A percentile compares a stretch with the other conserved stretches of the same genome.
These are phyloP conservation scores for Tylopilus balloui DNA, from an alignment of 768 basidiomycete species.

Conservation along the genomic window DNA sequence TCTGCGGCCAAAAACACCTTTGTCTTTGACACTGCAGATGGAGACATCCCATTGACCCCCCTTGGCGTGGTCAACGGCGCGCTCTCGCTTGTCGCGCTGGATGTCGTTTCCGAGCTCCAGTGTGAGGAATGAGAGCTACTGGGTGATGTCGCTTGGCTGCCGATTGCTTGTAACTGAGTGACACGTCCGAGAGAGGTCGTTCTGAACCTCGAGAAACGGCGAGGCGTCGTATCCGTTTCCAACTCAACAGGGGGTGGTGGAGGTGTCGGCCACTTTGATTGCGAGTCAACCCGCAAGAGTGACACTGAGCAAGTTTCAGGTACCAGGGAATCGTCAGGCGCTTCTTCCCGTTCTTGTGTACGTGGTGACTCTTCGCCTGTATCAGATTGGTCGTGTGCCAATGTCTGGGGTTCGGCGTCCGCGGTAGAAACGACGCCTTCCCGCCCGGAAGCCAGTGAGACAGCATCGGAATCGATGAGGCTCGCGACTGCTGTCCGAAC, in stretches of 20 bases:
- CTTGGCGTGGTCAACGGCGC: slow-evolving; percentile 17
- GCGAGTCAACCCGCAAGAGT: slow-evolving; percentile 17
- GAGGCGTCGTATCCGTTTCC: slow-evolving; percentile 23
- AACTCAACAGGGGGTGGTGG: slow-evolving; percentile 28
- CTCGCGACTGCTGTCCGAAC: slow-evolving; percentile 51
- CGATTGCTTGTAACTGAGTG: slow-evolving; percentile 20
- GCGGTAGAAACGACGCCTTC: slow-evolving; percentile 14
- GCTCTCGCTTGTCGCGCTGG: slow-evolving; percentile 31
- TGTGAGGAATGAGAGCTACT: slow-evolving; percentile 41
- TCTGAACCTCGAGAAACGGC: slow-evolving; percentile 27
- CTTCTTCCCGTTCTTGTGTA: slow-evolving; percentile 11
- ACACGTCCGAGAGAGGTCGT: slow-evolving; percentile 28
- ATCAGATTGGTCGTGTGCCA: background rate
- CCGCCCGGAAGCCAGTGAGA: slow-evolving; percentile 16
- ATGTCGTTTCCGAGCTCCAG: slow-evolving; percentile 34
- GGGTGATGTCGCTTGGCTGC: slow-evolving; percentile 38
- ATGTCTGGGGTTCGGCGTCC: slow-evolving; percentile 1
- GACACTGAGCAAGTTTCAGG: slow-evolving; percentile 15
- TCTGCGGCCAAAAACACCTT: slow-evolving; percentile 24
- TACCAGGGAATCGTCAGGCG: slow-evolving; percentile 10
- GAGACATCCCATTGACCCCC: slow-evolving; percentile 8
- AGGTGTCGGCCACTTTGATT: slow-evolving; percentile 30
- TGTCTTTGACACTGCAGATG: background rate
- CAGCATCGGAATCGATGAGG: slow-evolving; percentile 36
- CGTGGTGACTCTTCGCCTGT: slow-evolving; percentile 1